phyloP scores from a whole-genome alignment of 768 basidiomycete species.

The Chlorophyllum brunneum region DNA sequence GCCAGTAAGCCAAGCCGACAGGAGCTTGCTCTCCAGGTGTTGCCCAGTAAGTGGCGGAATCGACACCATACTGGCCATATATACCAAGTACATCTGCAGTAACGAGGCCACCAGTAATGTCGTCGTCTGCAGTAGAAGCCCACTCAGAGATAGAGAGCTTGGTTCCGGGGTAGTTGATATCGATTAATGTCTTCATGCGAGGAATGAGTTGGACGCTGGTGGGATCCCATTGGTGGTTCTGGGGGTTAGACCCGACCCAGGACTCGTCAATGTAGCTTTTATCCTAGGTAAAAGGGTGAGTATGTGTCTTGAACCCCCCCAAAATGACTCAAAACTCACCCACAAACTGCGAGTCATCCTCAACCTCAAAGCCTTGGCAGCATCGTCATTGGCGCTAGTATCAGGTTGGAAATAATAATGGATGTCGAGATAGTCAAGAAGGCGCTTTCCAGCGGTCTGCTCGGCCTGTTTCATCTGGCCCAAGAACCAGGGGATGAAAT shows the following conservation, averaged over 20 bases:
- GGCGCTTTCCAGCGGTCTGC: constrained; percentile 30
- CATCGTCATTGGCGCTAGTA: constrained; percentile 48
- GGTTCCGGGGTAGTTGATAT: constrained; percentile 48
- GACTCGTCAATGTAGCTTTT: constrained; percentile 51
- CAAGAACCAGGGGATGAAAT: constrained; percentile 57
- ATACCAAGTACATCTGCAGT: constrained; percentile 50
- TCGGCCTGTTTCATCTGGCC: constrained; percentile 40
- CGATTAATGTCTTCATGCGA: constrained; percentile 46
- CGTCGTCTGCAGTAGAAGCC: constrained; percentile 43
- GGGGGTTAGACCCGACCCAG: constrained; percentile 40
- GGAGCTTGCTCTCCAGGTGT: constrained; percentile 43
- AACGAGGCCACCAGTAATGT: constrained; percentile 50
- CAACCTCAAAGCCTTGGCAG: constrained; percentile 46
- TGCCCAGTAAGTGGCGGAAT: constrained; percentile 52
- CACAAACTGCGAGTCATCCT: constrained; percentile 49
- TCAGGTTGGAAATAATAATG: constrained; percentile 54
- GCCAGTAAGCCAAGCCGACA: constrained; percentile 52
- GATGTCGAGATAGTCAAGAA: constrained; percentile 54
- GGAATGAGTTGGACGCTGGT: constrained; percentile 42
- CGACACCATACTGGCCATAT: constrained; percentile 45
- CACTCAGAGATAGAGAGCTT: constrained; percentile 53
- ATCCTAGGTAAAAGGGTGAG: constrained; percentile 26
- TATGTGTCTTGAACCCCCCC: not conserved
- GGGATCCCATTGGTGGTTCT: constrained; percentile 46
- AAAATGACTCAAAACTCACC: constrained; percentile 24